Base-by-base conservation (phyloP, 148 eudicot genomes). In the Rhododendron simsii region DNA sequence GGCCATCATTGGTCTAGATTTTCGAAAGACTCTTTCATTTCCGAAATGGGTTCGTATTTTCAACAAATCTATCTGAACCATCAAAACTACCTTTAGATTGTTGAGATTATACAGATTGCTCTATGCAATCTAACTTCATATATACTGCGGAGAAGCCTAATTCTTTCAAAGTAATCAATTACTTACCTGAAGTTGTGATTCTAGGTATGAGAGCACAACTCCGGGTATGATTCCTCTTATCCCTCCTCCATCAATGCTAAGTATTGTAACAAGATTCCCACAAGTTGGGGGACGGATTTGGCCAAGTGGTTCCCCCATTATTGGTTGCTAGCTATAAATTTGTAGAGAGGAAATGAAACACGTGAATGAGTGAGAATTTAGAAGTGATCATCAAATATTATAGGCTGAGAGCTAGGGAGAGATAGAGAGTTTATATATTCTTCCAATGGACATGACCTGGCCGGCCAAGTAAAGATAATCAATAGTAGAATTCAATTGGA, bases 221-320 rank as follows among this genome's bases (percentile, higher is more conserved):
- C 85, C 94, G 1, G 94, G 93, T 57, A 94, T 89, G 61, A 93
- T 89, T 44, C 95, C 97, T 82, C 94, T 88, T 26, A 93, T 78
- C 21, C 97, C 97, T 28, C 97, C 97, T 23, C 97, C 97, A 81
- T 94, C 97, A 41, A 94, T 91, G 83, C 94, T 91, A 23, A 94
- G 88, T 73, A 94, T 87, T 14, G 95, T 92, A 44, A 94, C 89
- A 51, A 92, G 89, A 1, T 93, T 84, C 78, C 97, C 97, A 13
- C 48, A 20, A 28, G 74, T 84, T 16, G 92, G 95, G 15, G 92
- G 91, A 41, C 57, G 85, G 51, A 33, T 78, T 67, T 55, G 35
- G 13, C 0, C 41, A 51, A 59, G 5, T 48, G 78, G 10, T 45
- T 30, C 18, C 63, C 30, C 79, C 85, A 71, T 83, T 83, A 15